These are phyloP conservation scores for Lippia alba DNA, from an alignment of 305 asterid species.

Conservation along the genomic window DNA sequence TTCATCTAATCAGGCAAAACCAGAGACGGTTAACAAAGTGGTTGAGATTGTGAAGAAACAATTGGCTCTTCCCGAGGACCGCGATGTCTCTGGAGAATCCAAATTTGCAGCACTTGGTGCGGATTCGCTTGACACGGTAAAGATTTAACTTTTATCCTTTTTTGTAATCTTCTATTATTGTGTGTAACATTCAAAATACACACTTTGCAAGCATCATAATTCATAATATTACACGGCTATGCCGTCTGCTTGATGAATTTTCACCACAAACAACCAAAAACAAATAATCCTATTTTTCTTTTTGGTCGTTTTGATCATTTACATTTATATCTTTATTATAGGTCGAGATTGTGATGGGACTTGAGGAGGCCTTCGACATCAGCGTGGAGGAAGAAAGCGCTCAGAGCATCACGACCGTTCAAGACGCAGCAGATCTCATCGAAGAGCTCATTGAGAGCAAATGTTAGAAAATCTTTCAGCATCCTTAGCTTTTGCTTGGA, in stretches of 20 bases:
- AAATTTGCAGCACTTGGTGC: constrained; percentile 87
- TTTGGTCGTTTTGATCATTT: no score
- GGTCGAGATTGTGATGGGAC: constrained; percentile 51
- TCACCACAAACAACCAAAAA: no score
- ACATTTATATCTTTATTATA: not conserved
- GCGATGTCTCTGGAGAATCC: constrained; percentile 69
- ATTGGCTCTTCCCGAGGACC: constrained; percentile 71
- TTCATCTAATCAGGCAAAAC: constrained; percentile 67
- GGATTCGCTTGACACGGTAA: constrained; percentile 97
- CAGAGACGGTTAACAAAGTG: constrained; percentile 87
- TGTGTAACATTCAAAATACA: no score
- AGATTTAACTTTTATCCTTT: constrained; percentile 5
- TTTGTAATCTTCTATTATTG: no score
- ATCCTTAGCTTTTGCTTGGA: constrained; percentile 12
- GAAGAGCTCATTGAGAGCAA: constrained; percentile 61
- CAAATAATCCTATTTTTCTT: no score
- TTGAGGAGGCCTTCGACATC: constrained; percentile 65
- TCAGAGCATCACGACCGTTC: constrained; percentile 73
- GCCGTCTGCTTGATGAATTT: no score
- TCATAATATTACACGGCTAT: no score
- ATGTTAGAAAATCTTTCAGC: constrained; percentile 24
- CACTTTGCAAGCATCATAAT: no score
- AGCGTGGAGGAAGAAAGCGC: constrained; percentile 75
- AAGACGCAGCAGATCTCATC: constrained; percentile 89
- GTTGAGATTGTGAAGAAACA: constrained; percentile 85